Evolutionary conservation across 2,329 filamentous ascomycete genomes (phyloP).

Genomic region (Aspergillus sojae): DNA sequence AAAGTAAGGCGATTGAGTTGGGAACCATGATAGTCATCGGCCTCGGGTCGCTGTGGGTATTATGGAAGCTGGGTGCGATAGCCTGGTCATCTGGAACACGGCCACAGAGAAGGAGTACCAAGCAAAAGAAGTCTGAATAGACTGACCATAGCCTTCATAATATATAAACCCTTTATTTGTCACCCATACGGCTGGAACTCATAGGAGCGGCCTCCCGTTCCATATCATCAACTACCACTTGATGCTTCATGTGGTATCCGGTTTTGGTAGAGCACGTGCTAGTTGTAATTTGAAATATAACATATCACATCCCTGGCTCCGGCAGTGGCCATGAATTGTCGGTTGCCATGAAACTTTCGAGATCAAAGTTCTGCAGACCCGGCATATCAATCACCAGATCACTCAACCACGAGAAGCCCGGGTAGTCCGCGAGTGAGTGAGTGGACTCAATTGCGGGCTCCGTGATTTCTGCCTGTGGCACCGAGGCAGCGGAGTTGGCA

Average conservation of each 20-base stretch:
- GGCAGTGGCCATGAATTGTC: conserved; percentile 28
- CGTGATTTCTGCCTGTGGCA: conserved; percentile 9
- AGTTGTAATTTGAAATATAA: conserved; percentile 2
- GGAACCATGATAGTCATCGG: conserved; percentile 63
- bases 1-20: conserved; percentile 45
- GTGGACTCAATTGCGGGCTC: conserved; percentile 16
- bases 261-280: neutral
- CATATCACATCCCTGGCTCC: conserved; percentile 28
- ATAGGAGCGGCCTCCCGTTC: neutral
- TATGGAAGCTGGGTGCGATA: conserved; percentile 58
- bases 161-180: conserved; percentile 9
- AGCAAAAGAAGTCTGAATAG: conserved; percentile 33
- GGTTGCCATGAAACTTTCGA: conserved; percentile 32
- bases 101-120: conserved; percentile 6
- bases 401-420: conserved; percentile 47
- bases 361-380: conserved; percentile 47
- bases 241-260: neutral
- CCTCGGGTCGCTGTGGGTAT: conserved; percentile 70
- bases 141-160: neutral
- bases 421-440: conserved; percentile 31
- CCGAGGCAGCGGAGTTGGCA: conserved; percentile 35
- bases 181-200: neutral
- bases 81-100: conserved; percentile 27
- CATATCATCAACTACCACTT: neutral
- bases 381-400: conserved; percentile 50